Base-by-base conservation (phyloP, 2,329 filamentous ascomycete genomes). In the Diaporthe ampelina region DNA sequence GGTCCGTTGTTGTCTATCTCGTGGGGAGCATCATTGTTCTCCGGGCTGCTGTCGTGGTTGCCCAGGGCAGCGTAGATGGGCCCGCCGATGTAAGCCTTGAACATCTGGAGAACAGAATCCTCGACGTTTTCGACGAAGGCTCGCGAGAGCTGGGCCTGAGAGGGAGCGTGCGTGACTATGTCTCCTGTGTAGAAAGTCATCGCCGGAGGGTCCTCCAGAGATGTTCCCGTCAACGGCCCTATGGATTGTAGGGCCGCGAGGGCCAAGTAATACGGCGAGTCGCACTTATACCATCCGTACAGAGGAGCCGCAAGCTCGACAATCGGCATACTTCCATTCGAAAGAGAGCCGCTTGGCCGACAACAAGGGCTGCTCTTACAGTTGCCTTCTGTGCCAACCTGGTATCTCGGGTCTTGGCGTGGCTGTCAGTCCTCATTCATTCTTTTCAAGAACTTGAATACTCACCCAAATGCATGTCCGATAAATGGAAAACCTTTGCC, bases 181-280 rank as follows among this genome's bases (percentile, higher is more conserved):
- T 91, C 89, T 9, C 89, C 89, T 1, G 89, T 91, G 77, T 90
- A 91, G 26, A 91, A 80, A 0, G 87, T 86, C 83, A 87, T 90
- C 0, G 85, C 89, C 13, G 89, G 82, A 8, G 86, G 84, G 6
- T 85, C 78, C 4, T 84, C 76, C 32, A 80, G 78, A 4, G 85
- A 86, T 11, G 89, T 91, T 5, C 89, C 89, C 2, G 89, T 91
- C 78, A 91, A 78, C 9, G 89, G 86, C 1, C 84, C 87, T 52
- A 91, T 85, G 2, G 89, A 87, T 79, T 91, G 86, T 21, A 91
- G 79, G 24, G 88, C 89, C 11, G 89, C 88, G 8, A 90, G 82
- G 15, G 85, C 88, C 9, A 91, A 83, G 70, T 88, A 89, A 76
- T 90, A 91, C 1, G 89, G 89, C 10, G 88, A 88, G 78, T 91